Evolutionary conservation across 805 yeast genomes (phyloP).

Genomic region (Spathaspora girioi): DNA sequence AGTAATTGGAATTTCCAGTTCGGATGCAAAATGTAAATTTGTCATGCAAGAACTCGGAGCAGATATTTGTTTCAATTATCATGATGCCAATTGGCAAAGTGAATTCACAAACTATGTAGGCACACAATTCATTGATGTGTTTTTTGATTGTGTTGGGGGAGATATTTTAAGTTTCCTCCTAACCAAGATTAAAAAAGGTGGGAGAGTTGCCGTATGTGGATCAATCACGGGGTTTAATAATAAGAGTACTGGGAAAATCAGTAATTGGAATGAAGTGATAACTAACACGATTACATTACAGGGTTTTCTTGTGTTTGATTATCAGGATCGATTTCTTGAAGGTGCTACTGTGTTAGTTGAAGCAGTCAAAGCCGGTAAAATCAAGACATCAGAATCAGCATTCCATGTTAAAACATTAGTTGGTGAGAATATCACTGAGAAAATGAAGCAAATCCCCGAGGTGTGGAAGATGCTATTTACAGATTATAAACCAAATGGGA

Average conservation of each 20-base stretch:
- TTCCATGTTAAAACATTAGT: conserved; percentile 22
- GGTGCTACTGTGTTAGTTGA: conserved; percentile 12
- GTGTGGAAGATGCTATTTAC: conserved; percentile 46
- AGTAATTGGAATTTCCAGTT: conserved; percentile 31
- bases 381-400: conserved; percentile 9
- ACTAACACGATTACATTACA: conserved; percentile 14
- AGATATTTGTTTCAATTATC: conserved; percentile 53
- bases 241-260: conserved; percentile 12
- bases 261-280: conserved; percentile 20
- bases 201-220: conserved; percentile 49
- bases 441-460: conserved; percentile 41
- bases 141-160: conserved; percentile 25
- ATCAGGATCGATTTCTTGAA: conserved; percentile 7
- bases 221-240: conserved; percentile 44
- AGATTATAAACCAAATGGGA: conserved; percentile 46
- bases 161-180: conserved; percentile 16
- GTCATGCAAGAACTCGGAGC: conserved; percentile 51
- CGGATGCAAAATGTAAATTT: conserved; percentile 46
- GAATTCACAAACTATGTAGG: conserved; percentile 32
- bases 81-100: conserved; percentile 26
- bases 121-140: conserved; percentile 38
- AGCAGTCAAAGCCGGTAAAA: conserved; percentile 16
- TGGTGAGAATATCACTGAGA: conserved; percentile 19
- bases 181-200: conserved; percentile 20
- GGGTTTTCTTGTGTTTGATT: conserved; percentile 21